Base-by-base conservation (phyloP, 495 filamentous ascomycete genomes). In the Trichoderma orchidacearum region DNA sequence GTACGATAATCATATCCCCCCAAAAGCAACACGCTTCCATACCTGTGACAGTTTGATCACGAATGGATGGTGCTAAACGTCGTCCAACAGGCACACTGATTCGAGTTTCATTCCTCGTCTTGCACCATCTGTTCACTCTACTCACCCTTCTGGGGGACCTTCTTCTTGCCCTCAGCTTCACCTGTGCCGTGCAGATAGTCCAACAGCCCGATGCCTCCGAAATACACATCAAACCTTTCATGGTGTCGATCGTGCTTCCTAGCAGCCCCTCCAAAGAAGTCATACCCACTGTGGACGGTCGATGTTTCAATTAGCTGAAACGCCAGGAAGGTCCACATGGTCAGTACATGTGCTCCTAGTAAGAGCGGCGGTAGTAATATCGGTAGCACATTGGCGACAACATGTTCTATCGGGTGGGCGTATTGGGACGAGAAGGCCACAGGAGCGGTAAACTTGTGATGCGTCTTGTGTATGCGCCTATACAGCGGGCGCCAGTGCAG, bases 361-460 rank as follows among this genome's bases (percentile, higher is more conserved):
- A 80, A 11, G 63, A 77, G 56, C n/a, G 75, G 71, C 11, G 79
- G 79, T 4, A 81, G 58, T 3, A 73, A 69, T 4, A 83, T 70
- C 1, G 80, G 79, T 9, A 83, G 63, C 17, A 70, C 69, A 58
- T 80, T 80, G 13, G 79, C 75, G 17, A 82, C 52, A 5, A 83
- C 58, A 56, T 81, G 77, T 66, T 83, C 81, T 17, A 80, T 45
- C 0, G 80, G 80, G 58, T 82, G 79, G 0, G 80, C 76, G 53
- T 79, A 84, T 56, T 83, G 77, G 1, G 79, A 75, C 0, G 80
- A 70, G 7, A 84, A 63, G 0, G 78, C 75, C n/a, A 82, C 74
- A 0, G 80, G 81, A 0, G 80, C 76, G 0, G 75, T 81, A 65
- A 82, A 83, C 17, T 66, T 62, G 64, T 84, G 80, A 58, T 84